These are phyloP conservation scores for Syncephalastrum racemosum DNA, from an alignment of 371 early-diverging fungal species.

Conservation along the genomic window DNA sequence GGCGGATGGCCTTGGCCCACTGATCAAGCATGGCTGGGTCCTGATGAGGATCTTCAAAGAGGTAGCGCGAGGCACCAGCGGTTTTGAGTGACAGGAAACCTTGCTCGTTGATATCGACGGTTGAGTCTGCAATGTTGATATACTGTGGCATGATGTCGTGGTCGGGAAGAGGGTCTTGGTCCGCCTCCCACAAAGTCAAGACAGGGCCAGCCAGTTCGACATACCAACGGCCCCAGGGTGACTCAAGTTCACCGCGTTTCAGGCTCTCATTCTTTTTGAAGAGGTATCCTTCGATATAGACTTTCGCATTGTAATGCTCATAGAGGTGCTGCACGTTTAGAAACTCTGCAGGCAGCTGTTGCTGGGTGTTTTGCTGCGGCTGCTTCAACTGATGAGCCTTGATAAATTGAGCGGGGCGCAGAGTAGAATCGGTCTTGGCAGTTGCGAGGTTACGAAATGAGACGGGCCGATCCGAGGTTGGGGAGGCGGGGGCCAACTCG, in stretches of 20 bases:
- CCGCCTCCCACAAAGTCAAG: slow-evolving; percentile 60
- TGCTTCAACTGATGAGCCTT: slow-evolving; percentile 30
- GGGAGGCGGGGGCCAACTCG: too few relatives aligned
- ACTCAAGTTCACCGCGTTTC: too few relatives aligned
- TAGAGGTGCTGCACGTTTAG: slow-evolving; percentile 37
- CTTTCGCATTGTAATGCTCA: slow-evolving; percentile 60
- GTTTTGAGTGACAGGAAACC: slow-evolving; percentile 53
- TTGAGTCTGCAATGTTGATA: slow-evolving; percentile 72
- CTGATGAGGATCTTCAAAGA: slow-evolving; percentile 10
- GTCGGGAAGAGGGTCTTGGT: slow-evolving; percentile 14
- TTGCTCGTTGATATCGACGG: slow-evolving; percentile 45
- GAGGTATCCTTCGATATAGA: slow-evolving; percentile 68
- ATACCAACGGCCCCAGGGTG: slow-evolving; percentile 65
- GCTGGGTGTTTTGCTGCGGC: background rate
- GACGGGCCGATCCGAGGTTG: slow-evolving; percentile 16
- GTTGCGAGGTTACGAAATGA: slow-evolving; percentile 29
- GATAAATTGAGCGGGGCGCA: slow-evolving; percentile 34
- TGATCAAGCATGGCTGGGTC: slow-evolving; percentile 37
- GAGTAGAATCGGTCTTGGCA: slow-evolving; percentile 17
- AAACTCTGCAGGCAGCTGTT: slow-evolving; percentile 25
- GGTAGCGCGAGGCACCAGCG: slow-evolving; percentile 65
- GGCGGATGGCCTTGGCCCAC: slow-evolving; percentile 72
- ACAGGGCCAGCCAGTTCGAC: slow-evolving; percentile 68
- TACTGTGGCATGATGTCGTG: slow-evolving; percentile 48
- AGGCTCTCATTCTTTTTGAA: slow-evolving; percentile 54